Evolutionary conservation across 2,329 filamentous ascomycete genomes (phyloP).

Genomic region (Zymoseptoria tritici): DNA sequence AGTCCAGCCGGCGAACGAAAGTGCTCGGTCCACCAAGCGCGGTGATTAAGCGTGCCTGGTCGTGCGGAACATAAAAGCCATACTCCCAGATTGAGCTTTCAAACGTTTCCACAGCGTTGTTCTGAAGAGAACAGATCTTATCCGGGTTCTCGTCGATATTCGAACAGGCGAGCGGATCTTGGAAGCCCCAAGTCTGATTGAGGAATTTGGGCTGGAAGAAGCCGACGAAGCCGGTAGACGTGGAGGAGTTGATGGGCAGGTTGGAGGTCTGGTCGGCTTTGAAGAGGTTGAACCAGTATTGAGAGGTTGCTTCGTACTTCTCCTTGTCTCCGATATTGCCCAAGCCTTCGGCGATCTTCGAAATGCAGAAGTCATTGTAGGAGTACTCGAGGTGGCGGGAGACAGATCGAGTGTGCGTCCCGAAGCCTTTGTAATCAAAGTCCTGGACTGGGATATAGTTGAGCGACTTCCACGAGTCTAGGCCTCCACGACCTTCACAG

Average conservation of each 20-base stretch:
- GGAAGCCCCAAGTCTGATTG: slow-evolving; percentile 50
- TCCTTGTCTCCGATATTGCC: slow-evolving; percentile 33
- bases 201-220: slow-evolving; percentile 57
- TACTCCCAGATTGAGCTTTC: slow-evolving; percentile 65
- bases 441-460: slow-evolving; percentile 52
- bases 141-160: slow-evolving; percentile 29
- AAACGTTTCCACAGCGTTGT: slow-evolving; percentile 55
- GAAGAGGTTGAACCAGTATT: slow-evolving; percentile 62
- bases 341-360: slow-evolving; percentile 36
- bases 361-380: slow-evolving; percentile 40
- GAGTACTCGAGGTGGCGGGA: slow-evolving; percentile 44
- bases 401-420: slow-evolving; percentile 46
- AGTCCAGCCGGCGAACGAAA: slow-evolving; percentile 54
- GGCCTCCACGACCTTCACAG: slow-evolving; percentile 61
- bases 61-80: slow-evolving; percentile 62
- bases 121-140: slow-evolving; percentile 42
- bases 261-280: slow-evolving; percentile 52
- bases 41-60: slow-evolving; percentile 43
- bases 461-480: slow-evolving; percentile 59
- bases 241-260: slow-evolving; percentile 24
- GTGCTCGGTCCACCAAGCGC: slow-evolving; percentile 48
- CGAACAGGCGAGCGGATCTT: slow-evolving; percentile 34
- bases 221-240: slow-evolving; percentile 53
- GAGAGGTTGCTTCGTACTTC: slow-evolving; percentile 46
- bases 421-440: slow-evolving; percentile 41